Percentiles rank a stretch among this genome's conserved stretches.
Evolutionary conservation across 2,329 filamentous ascomycete genomes (phyloP).

Genomic region (Trichoderma endophyticum): DNA sequence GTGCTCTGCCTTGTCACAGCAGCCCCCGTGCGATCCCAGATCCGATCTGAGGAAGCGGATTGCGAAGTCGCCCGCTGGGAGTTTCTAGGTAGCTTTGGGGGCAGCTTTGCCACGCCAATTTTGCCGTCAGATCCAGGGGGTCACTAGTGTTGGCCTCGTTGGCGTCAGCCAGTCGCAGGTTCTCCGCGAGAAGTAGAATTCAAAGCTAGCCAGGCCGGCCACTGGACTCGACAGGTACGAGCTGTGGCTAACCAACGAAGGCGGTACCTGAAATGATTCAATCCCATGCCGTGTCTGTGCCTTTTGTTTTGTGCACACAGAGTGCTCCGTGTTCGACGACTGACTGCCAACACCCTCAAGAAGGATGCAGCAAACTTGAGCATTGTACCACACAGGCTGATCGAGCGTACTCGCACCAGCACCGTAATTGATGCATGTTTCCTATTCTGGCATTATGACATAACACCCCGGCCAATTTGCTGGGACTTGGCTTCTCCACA

Average conservation of each 20-base stretch:
- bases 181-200: background rate
- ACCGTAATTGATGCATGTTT: background rate
- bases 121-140: constrained; percentile 12
- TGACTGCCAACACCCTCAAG: background rate
- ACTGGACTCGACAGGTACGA: background rate
- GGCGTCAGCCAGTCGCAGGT: background rate
- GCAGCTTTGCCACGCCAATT: background rate
- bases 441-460: constrained; percentile 14
- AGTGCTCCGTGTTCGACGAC: background rate
- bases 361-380: background rate
- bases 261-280: background rate
- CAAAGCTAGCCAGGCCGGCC: background rate
- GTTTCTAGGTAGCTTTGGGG: background rate
- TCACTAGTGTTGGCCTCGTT: constrained; percentile 1
- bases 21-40: constrained; percentile 4
- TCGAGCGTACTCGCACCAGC: background rate
- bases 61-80: constrained; percentile 1
- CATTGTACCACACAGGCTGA: background rate
- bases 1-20: background rate
- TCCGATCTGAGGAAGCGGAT: constrained; percentile 5
- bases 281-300: background rate
- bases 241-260: background rate
- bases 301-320: background rate
- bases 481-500: background rate
- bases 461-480: constrained; percentile 11